Percentiles rank a stretch among this genome's conserved stretches.
phyloP scores from a whole-genome alignment of 1,284 basidiomycete species.

The Earliella scabrosa region DNA sequence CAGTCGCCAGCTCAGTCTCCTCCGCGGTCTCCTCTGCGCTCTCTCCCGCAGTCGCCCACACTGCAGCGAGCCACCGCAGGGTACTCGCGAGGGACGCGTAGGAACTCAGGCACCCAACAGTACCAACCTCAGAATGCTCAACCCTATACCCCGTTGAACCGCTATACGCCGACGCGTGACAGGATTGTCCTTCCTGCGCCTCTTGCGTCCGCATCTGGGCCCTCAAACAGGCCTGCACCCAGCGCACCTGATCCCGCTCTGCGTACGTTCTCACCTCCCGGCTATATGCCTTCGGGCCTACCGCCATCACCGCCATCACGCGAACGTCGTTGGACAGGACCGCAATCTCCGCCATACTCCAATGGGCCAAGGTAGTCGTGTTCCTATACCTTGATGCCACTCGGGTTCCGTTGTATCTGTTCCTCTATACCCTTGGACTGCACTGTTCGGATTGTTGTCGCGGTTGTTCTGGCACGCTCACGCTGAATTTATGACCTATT shows the following conservation, averaged over 20 bases:
- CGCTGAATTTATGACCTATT: constrained; percentile 20
- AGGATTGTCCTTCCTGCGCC: constrained; percentile 27
- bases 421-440: background rate
- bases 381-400: background rate
- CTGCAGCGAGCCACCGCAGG: constrained; percentile 10
- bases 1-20: background rate
- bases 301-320: background rate
- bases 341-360: background rate
- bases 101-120: constrained; percentile 11
- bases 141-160: constrained; percentile 9
- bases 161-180: constrained; percentile 23
- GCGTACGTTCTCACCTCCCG: background rate
- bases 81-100: constrained; percentile 18
- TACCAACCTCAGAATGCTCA: background rate
- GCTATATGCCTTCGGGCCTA: background rate
- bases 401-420: too few species aligned
- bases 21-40: background rate
- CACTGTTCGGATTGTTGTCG: background rate
- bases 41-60: background rate
- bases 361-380: constrained; percentile 1
- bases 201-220: constrained; percentile 13
- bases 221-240: background rate
- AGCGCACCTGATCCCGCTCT: background rate
- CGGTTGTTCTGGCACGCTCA: too few species aligned
- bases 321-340: constrained; percentile 1